Conservation (phyloP, 345 rosid species). For the Citrus maxima region DNA sequence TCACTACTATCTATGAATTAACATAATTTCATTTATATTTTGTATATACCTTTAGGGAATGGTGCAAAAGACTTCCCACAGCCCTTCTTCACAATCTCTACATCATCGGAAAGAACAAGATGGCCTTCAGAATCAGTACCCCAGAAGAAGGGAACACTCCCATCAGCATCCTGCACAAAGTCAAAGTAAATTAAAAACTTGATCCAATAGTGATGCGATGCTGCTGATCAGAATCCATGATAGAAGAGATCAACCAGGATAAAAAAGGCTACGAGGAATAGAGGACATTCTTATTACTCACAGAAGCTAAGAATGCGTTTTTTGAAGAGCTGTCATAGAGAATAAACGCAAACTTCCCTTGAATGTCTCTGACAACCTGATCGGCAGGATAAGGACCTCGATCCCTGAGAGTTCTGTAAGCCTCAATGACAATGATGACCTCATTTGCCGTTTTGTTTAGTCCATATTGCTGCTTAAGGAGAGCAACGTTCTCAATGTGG, state of each 20-base stretch:
- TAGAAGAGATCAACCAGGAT: background rate
- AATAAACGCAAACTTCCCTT: constrained; percentile 71
- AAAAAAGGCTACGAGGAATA: background rate
- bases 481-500: constrained; percentile 76
- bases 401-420: constrained; percentile 88
- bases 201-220: background rate
- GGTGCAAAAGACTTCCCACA: constrained; percentile 96
- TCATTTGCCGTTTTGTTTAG: constrained; percentile 83
- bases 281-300: constrained; percentile 29
- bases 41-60: constrained; percentile 80
- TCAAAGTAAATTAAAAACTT: background rate
- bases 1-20: background rate
- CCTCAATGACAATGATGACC: constrained; percentile 83
- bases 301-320: constrained; percentile 65
- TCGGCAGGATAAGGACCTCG: constrained; percentile 95
- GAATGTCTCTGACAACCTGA: constrained; percentile 85
- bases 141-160: constrained; percentile 83
- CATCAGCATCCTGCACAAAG: constrained; percentile 71
- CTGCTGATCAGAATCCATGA: background rate
- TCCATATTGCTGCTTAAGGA: constrained; percentile 94
- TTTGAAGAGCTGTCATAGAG: constrained; percentile 70
- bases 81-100: constrained; percentile 61
- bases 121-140: constrained; percentile 83
- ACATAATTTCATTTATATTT: background rate
- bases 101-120: constrained; percentile 74